These are phyloP conservation scores for Talaromyces thailandensis DNA, from an alignment of 495 filamentous ascomycete species.

Conservation along the genomic window DNA sequence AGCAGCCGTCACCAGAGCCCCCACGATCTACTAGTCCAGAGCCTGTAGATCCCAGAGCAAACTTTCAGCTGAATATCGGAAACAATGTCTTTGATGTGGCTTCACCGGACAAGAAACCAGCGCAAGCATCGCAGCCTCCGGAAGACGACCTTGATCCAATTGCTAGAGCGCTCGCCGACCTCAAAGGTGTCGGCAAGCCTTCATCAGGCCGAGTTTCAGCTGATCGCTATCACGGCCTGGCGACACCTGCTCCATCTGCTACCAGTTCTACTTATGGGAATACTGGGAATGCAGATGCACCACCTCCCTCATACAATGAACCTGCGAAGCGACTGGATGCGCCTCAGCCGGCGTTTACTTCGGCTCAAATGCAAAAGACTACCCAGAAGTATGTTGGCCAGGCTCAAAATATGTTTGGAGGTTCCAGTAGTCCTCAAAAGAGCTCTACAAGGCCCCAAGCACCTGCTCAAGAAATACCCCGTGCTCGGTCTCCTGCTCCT, in stretches of 20 bases:
- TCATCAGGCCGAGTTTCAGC: constrained; percentile 75
- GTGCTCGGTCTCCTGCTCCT: too few species aligned
- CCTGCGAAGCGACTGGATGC: constrained; percentile 73
- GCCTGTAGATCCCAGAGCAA: constrained; percentile 85
- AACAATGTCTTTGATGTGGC: constrained; percentile 95
- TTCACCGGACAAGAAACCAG: constrained; percentile 54
- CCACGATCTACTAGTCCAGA: constrained; percentile 59
- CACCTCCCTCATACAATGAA: constrained; percentile 79
- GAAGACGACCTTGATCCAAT: constrained; percentile 72
- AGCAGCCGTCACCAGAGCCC: constrained; percentile 10
- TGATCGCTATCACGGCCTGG: constrained; percentile 85
- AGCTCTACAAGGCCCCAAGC: constrained; percentile 19
- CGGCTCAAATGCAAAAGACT: constrained; percentile 86
- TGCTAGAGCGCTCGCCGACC: constrained; percentile 80
- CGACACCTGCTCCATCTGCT: constrained; percentile 66
- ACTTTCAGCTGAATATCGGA: constrained; percentile 91
- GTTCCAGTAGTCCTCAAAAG: constrained; percentile 24
- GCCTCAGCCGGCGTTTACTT: constrained; percentile 85
- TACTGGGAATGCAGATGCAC: constrained; percentile 27
- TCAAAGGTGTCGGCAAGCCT: constrained; percentile 79
- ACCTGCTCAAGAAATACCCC: constrained; percentile 22
- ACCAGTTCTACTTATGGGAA: constrained; percentile 51
- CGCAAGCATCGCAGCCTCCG: constrained; percentile 22
- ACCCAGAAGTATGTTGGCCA: constrained; percentile 80
- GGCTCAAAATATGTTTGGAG: constrained; percentile 69